phyloP scores from a whole-genome alignment of 352 stramenopile species.

The Pythium dissimile region DNA sequence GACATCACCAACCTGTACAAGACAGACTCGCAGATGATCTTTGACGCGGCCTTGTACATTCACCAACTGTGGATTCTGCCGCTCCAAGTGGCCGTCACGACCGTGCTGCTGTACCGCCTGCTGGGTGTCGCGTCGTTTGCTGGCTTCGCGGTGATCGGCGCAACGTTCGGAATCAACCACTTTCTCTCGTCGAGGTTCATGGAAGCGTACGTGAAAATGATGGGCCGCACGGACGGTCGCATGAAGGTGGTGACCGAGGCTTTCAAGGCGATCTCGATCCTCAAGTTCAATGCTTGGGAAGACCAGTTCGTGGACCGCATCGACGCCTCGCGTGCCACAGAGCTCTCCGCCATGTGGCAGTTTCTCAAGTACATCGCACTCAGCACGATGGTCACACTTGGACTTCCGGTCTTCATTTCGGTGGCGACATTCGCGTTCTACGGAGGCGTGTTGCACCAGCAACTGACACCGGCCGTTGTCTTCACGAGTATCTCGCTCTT shows the following conservation, averaged over 20 bases:
- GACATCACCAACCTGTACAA: constrained; percentile 66
- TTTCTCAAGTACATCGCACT: constrained; percentile 4
- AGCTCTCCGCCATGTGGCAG: constrained; percentile 18
- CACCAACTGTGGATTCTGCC: constrained; percentile 70
- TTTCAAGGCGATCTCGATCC: constrained; percentile 81
- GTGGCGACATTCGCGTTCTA: constrained; percentile 41
- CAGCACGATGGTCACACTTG: constrained; percentile 8
- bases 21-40: constrained; percentile 39
- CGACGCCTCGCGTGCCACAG: constrained; percentile 19
- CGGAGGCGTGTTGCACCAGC: constrained; percentile 56
- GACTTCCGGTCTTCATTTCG: constrained; percentile 44
- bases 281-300: constrained; percentile 93
- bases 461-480: constrained; percentile 74
- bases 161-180: constrained; percentile 40
- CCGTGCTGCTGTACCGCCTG: constrained; percentile 34
- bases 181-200: constrained; percentile 34
- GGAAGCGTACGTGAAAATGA: constrained; percentile 5
- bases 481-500: constrained; percentile 62
- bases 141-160: constrained; percentile 39
- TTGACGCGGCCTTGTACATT: constrained; percentile 34
- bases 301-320: constrained; percentile 76
- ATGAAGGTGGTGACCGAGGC: constrained; percentile 49
- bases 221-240: constrained; percentile 30
- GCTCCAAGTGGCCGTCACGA: constrained; percentile 42
- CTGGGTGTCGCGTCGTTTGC: constrained; percentile 40